Base-by-base conservation (phyloP, 129 eudicot genomes). In the Flaveria trinervia region DNA sequence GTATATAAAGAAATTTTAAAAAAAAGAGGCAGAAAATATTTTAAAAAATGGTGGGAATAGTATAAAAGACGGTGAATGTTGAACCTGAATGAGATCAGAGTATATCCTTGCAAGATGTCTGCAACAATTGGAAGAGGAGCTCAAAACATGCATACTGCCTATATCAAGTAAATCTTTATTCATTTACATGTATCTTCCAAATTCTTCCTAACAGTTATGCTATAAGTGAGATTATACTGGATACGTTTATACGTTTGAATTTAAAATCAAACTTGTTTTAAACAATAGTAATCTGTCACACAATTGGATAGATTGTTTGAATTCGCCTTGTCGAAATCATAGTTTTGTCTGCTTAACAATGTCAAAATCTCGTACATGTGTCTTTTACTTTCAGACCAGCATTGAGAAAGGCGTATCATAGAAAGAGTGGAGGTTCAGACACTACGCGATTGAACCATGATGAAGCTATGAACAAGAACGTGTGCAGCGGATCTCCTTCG, bases 91-190 rank as follows among this genome's bases (percentile, higher is more conserved):
- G 25, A 70, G n/a, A 48, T 64, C 45, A 55, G 45, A 73, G 60
- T 56, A 28, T 39, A 45, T 68, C 5, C 65, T 30, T 43, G 65
- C 55, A 71, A 82, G 71, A 91, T 91, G 97, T 85, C 97, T 82
- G 60, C 89, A 39, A 7, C 89, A 68, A 83, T 83, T 60, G 86
- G 93, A 69, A 88, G 91, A 86, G 97, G 93, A 75, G 93, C 97
- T 45, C 97, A 91, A 66, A 86, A 89, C 84, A 81, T 91, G 77
- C 85, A 86, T 77, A 76, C 79, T 7, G 26, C 78, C 74, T 90
- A 84, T 68, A 77, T 83, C 91, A 91, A 88, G 97, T 91, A 91
- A 88, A 80, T 7, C 12, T 46, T 60, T 16, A 16, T 45, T 36
- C 33, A 48, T 62, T 15, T 73, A 61, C 49, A 51, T 41, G 54